Evolutionary conservation across 495 filamentous ascomycete species (phyloP).

Genomic region (Apiosordaria backusii): DNA sequence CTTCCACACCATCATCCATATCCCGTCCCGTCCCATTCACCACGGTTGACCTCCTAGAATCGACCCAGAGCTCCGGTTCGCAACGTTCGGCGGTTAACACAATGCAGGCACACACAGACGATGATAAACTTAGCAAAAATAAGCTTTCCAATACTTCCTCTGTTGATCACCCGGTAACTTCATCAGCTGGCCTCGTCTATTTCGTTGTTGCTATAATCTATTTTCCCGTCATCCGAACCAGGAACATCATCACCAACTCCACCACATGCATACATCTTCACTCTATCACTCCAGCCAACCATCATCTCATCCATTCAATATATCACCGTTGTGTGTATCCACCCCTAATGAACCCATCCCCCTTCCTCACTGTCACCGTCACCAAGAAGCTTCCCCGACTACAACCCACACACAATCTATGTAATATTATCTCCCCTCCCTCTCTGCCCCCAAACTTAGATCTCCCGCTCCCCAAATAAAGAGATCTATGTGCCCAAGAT

Average conservation of each 20-base stretch:
- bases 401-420: neutral
- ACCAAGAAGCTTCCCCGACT: neutral
- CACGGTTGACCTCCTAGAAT: neutral
- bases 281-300: neutral
- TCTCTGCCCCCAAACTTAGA: neutral
- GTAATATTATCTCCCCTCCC: neutral
- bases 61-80: neutral
- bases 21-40: no score
- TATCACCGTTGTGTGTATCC: slow-evolving; percentile 1
- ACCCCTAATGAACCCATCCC: neutral
- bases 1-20: no score
- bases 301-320: neutral
- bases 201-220: neutral
- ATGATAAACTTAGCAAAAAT: slow-evolving; percentile 4
- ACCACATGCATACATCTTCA: neutral
- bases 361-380: neutral
- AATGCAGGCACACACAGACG: neutral
- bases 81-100: slow-evolving; percentile 2
- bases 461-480: neutral
- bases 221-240: neutral
- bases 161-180: neutral
- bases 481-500: neutral
- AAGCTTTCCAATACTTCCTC: neutral
- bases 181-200: neutral
- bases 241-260: neutral